phyloP scores from a whole-genome alignment of 1,139 yeast genomes.

The Sugiyamaella paludigena region DNA sequence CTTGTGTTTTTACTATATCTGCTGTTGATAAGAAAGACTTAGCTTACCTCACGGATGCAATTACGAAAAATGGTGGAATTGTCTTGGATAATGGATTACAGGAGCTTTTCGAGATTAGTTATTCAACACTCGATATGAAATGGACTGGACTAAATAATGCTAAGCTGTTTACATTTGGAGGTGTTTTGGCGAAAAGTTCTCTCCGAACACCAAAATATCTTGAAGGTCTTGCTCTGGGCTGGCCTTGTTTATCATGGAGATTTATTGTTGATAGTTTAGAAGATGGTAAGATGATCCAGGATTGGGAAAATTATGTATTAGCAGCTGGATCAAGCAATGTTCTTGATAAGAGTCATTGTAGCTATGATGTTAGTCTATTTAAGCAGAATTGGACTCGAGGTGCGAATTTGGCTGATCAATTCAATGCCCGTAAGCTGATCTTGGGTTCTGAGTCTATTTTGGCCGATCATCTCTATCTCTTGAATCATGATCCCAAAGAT shows the following conservation, averaged over 20 bases:
- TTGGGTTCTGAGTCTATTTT: slow-evolving; percentile 17
- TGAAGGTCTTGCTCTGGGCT: slow-evolving; percentile 82
- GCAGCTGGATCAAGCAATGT: slow-evolving; percentile 65
- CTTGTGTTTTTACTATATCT: slow-evolving; percentile 46
- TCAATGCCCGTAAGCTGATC: slow-evolving; percentile 23
- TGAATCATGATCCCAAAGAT: slow-evolving; percentile 3
- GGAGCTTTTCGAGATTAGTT: slow-evolving; percentile 29
- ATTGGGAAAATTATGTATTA: slow-evolving; percentile 58
- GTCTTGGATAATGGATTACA: slow-evolving; percentile 50
- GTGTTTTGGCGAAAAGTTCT: slow-evolving; percentile 57
- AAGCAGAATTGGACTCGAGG: slow-evolving; percentile 25
- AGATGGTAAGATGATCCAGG: slow-evolving; percentile 30
- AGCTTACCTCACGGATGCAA: slow-evolving; percentile 39
- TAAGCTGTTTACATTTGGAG: slow-evolving; percentile 49
- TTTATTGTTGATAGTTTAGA: slow-evolving; percentile 50
- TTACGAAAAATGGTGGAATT: slow-evolving; percentile 53
- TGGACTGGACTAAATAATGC: background rate
- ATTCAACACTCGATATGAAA: slow-evolving; percentile 18
- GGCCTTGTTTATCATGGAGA: slow-evolving; percentile 74
- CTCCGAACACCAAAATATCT: slow-evolving; percentile 72
- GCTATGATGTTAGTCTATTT: slow-evolving; percentile 27
- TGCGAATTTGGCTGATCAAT: slow-evolving; percentile 28
- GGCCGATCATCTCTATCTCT: slow-evolving; percentile 5
- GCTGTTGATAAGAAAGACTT: slow-evolving; percentile 42
- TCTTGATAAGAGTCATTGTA: slow-evolving; percentile 30